Evolutionary conservation across 2,329 filamentous ascomycete genomes (phyloP).

Genomic region (Arthrobotrys conoides): DNA sequence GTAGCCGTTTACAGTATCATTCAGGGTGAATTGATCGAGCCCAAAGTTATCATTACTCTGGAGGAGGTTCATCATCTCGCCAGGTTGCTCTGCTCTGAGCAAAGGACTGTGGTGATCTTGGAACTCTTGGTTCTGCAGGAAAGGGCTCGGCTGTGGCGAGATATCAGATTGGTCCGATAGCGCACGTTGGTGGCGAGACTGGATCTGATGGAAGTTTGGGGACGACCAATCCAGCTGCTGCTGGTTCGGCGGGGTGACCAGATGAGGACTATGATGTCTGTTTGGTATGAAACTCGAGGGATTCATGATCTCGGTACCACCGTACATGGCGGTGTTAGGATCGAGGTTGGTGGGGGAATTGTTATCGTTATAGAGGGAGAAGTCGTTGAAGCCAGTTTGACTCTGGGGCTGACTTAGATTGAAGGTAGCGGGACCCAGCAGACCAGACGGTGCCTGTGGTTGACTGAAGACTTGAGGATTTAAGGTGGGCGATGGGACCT

Average conservation of each 20-base stretch:
- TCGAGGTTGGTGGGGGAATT: conserved; percentile 58
- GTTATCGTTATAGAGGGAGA: conserved; percentile 56
- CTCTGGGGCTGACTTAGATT: conserved; percentile 42
- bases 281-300: conserved; percentile 51
- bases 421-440: conserved; percentile 36
- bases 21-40: conserved; percentile 63
- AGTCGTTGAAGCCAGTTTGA: conserved; percentile 51
- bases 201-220: conserved; percentile 57
- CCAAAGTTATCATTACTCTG: conserved; percentile 63
- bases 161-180: conserved; percentile 63
- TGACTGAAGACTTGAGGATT: conserved; percentile 59
- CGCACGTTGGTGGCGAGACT: conserved; percentile 56
- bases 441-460: conserved; percentile 29
- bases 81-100: conserved; percentile 61
- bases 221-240: conserved; percentile 59
- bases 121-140: conserved; percentile 62
- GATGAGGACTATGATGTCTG: conserved; percentile 52
- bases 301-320: conserved; percentile 59
- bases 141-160: conserved; percentile 63
- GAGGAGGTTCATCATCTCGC: conserved; percentile 64
- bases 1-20: conserved; percentile 59
- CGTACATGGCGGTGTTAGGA: conserved; percentile 52
- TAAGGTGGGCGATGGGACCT: conserved; percentile 45
- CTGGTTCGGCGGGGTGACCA: conserved; percentile 42
- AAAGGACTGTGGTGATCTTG: conserved; percentile 62